Percentiles rank a stretch among this genome's conserved stretches.
phyloP scores from a whole-genome alignment of 139 green algal genomes.

The Volvox africanus region DNA sequence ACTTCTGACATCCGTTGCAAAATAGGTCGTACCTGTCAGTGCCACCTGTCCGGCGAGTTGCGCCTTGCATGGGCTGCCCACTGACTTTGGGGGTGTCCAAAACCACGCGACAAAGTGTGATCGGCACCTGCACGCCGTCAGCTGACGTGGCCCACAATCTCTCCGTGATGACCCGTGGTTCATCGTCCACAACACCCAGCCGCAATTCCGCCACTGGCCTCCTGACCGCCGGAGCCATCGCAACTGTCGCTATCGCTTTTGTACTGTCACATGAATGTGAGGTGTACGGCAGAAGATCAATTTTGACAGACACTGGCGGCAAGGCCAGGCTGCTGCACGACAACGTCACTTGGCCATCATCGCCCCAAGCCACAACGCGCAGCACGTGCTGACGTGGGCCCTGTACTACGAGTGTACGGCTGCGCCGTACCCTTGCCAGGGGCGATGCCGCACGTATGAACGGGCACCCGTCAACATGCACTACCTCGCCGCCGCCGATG shows the following conservation, averaged over 20 bases:
- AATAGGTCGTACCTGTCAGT: too few species aligned
- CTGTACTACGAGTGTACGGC: neutral
- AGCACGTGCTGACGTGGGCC: neutral
- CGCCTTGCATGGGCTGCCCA: neutral
- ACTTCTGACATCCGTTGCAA: too few species aligned
- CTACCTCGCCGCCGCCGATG: neutral
- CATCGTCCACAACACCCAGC: neutral
- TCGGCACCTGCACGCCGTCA: conserved; percentile 22
- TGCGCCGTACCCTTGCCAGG: neutral
- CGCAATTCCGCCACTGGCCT: neutral
- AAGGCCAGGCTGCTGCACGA: conserved; percentile 25
- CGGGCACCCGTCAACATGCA: neutral
- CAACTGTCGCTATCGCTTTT: too few species aligned
- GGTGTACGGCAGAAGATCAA: neutral
- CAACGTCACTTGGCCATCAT: neutral
- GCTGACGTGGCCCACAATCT: conserved; percentile 23
- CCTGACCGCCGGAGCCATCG: neutral
- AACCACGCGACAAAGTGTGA: conserved; percentile 16
- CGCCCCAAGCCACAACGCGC: neutral
- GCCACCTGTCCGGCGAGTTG: too few species aligned
- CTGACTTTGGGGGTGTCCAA: neutral
- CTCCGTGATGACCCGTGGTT: conserved; percentile 2
- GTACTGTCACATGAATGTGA: neutral
- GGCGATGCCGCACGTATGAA: neutral
- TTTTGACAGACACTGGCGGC: neutral